Evolutionary conservation across 2,329 filamentous ascomycete genomes (phyloP).

Genomic region (Pyricularia sp.): DNA sequence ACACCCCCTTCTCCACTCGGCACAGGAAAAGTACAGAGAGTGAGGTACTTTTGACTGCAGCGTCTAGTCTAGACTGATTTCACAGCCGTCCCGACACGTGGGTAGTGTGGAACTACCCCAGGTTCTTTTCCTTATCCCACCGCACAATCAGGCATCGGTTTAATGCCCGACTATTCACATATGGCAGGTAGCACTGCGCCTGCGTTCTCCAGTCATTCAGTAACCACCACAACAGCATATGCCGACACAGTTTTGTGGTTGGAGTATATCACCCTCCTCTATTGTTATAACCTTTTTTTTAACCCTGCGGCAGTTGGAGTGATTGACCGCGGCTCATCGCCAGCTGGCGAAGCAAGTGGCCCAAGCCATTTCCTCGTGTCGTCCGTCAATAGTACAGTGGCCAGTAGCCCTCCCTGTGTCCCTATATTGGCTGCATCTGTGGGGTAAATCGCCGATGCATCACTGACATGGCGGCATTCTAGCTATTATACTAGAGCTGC

Average conservation of each 20-base stretch:
- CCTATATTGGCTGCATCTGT: not conserved
- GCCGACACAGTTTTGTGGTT: not conserved
- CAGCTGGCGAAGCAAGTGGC: not conserved
- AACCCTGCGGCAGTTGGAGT: not conserved
- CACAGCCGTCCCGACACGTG: not conserved
- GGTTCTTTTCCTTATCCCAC: not conserved
- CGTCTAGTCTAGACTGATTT: not conserved
- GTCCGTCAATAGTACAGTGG: not conserved
- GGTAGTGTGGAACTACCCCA: not conserved
- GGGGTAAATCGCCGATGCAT: slow-evolving; percentile 1
- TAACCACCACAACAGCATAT: not conserved
- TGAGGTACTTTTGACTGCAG: not conserved
- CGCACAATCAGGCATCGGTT: not conserved
- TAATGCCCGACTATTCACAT: not conserved
- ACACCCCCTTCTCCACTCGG: not conserved
- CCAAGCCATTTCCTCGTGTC: not conserved
- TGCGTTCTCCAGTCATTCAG: not conserved
- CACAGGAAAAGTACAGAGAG: not conserved
- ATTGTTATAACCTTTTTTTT: not conserved
- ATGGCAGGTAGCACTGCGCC: not conserved
- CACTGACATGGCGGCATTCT: not conserved
- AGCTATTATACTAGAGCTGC: not conserved
- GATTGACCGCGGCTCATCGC: not conserved
- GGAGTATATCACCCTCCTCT: not conserved
- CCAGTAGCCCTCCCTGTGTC: not conserved